phyloP scores from a whole-genome alignment of 2,329 filamentous ascomycete genomes.

The Cephalotrichum gorgonifer region DNA sequence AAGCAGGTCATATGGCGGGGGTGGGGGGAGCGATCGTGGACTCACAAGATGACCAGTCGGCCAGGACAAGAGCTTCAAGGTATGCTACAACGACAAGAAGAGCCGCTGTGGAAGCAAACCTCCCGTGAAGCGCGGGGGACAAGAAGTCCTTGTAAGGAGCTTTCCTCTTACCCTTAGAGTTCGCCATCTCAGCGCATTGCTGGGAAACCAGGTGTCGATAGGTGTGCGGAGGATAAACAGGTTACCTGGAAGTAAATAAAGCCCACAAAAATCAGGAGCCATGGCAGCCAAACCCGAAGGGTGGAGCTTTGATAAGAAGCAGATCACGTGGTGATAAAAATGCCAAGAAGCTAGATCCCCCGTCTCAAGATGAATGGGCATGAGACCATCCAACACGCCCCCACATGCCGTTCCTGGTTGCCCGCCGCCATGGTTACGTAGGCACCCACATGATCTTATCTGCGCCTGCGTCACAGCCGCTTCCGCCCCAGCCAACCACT shows the following conservation, averaged over 20 bases:
- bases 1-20: too few species aligned
- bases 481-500: background rate
- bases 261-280: background rate
- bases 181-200: conserved; percentile 5
- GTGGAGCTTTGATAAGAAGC: conserved; percentile 3
- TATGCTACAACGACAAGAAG: conserved; percentile 65
- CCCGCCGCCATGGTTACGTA: conserved; percentile 4
- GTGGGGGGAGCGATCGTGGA: conserved; percentile 10
- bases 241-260: conserved; percentile 5
- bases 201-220: background rate
- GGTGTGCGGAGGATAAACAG: background rate
- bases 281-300: background rate
- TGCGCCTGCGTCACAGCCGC: background rate
- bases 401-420: conserved; percentile 1
- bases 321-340: conserved; percentile 7
- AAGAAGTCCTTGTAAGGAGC: conserved; percentile 77
- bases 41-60: conserved; percentile 55
- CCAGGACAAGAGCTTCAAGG: conserved; percentile 57
- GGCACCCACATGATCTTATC: background rate
- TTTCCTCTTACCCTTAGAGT: conserved; percentile 6
- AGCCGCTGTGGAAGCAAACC: conserved; percentile 70
- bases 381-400: too few species aligned
- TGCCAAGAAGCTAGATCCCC: too few species aligned
- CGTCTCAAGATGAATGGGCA: too few species aligned
- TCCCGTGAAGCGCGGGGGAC: conserved; percentile 76